Base-by-base conservation (phyloP, 2,329 filamentous ascomycete species). In the Venturia oleaginea region DNA sequence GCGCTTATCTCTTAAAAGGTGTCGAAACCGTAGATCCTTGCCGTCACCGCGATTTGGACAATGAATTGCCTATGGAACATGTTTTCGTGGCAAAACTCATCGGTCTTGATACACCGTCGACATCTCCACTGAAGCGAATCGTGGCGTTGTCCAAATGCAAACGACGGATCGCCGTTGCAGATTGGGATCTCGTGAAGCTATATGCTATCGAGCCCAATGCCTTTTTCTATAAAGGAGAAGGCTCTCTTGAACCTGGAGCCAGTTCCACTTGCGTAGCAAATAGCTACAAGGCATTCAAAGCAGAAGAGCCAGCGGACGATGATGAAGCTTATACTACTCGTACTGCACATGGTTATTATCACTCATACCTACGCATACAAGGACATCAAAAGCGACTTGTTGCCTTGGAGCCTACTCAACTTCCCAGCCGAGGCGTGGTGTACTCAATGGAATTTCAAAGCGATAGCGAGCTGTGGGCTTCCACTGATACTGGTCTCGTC, bases 301-400 rank as follows among this genome's bases (percentile, higher is more conserved):
- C 61, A 51, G 34, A 61, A n/a, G 63, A 64, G 43, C 15, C 38
- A 5, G 55, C 38, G 40, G 8, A 17, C 10, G 55, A 48, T 57
- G 63, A 64, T 40, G 38, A 64, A 43, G 57, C 63, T 2, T 64
- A 64, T 24, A 64, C 54, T 24, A 27, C 30, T 22, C 46, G 42
- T 15, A 42, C 51, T 40, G 63, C 37, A 6, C 63, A 64, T 38
- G 63, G 63, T n/a, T 64, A 64, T n/a, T 64, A 57, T 19, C 63
- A 61, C 30, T 40, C 46, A 11, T 57, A 61, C 34, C 38, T 61
- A 27, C 55, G 63, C 10, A 34, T 64, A 15, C 37, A 37, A 40
- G 46, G 46, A 19, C 34, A 64, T 11, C 13, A 61, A 40, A 48
- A 57, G 27, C 64, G 64, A 17, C 65, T 65, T 34, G 64, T 65